Evolutionary conservation across 2,329 filamentous ascomycete species (phyloP).

Genomic region (Arthrobotrys entomopaga): DNA sequence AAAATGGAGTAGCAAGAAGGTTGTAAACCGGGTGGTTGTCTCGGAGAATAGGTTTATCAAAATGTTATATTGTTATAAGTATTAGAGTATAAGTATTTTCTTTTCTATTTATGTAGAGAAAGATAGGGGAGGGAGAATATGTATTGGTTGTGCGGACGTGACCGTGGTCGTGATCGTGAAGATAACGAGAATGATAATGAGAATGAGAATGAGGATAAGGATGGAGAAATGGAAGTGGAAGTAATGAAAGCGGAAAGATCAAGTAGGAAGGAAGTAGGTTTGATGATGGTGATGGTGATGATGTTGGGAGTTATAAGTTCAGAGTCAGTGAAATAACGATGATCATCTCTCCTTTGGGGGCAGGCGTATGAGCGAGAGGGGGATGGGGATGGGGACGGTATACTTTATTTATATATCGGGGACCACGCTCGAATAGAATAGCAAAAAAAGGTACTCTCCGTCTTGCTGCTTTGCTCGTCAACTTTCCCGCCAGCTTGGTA

Average conservation of each 20-base stretch:
- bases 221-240: background rate
- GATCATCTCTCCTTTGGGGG: conserved; percentile 52
- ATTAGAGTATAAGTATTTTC: too few species aligned
- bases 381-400: conserved; percentile 24
- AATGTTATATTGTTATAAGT: too few species aligned
- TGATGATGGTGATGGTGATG: too few species aligned
- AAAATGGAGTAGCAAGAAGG: too few species aligned
- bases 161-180: too few species aligned
- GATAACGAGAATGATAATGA: background rate
- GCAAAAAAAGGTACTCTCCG: too few species aligned
- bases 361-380: conserved; percentile 42
- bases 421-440: too few species aligned
- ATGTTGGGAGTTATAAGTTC: too few species aligned
- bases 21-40: too few species aligned
- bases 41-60: too few species aligned
- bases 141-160: too few species aligned
- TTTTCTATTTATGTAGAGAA: background rate
- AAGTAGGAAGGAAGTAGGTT: background rate
- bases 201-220: background rate
- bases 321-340: conserved; percentile 39
- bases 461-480: too few species aligned
- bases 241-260: background rate
- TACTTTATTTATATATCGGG: conserved; percentile 4
- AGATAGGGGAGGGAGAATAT: background rate
- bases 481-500: conserved; percentile 36